Evolutionary conservation across 139 green algal genomes (phyloP).

Genomic region (Desmodesmus armatus): DNA sequence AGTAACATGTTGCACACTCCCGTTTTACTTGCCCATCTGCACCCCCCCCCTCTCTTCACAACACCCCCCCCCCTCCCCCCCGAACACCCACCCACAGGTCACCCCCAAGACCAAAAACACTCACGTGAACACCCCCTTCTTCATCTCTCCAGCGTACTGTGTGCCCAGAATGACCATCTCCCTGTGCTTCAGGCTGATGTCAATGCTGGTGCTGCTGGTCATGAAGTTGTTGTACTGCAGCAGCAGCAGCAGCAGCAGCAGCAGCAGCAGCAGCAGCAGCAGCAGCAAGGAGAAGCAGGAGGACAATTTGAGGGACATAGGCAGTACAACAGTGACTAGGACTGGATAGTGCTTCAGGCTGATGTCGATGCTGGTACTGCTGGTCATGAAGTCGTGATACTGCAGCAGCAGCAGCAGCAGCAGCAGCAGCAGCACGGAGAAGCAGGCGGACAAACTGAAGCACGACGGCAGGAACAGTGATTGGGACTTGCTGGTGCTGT

Average conservation of each 20-base stretch:
- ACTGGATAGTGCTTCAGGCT: too few relatives aligned
- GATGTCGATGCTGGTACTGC: background rate
- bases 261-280: background rate
- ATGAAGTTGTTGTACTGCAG: slow-evolving; percentile 86
- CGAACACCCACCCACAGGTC: too few relatives aligned
- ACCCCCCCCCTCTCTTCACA: too few relatives aligned
- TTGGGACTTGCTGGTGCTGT: slow-evolving; percentile 8
- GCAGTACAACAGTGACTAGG: too few relatives aligned
- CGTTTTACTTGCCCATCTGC: too few relatives aligned
- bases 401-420: slow-evolving; percentile 9
- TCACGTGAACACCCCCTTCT: slow-evolving; percentile 85
- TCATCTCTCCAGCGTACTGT: slow-evolving; percentile 96
- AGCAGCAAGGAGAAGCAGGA: background rate
- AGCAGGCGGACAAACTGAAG: background rate
- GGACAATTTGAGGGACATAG: too few relatives aligned
- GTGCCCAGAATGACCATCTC: slow-evolving; percentile 87
- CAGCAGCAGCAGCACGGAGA: background rate
- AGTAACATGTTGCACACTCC: too few relatives aligned
- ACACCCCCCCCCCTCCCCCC: too few relatives aligned
- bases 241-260: background rate
- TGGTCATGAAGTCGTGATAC: background rate
- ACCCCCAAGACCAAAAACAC: too few relatives aligned
- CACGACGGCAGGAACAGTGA: background rate
- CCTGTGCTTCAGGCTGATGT: slow-evolving; percentile 76
- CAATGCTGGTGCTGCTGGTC: slow-evolving; percentile 89